Percentiles rank a stretch among this genome's conserved stretches.
phyloP scores from a whole-genome alignment of 2,329 filamentous ascomycete species.

The Diaporthe sp. region DNA sequence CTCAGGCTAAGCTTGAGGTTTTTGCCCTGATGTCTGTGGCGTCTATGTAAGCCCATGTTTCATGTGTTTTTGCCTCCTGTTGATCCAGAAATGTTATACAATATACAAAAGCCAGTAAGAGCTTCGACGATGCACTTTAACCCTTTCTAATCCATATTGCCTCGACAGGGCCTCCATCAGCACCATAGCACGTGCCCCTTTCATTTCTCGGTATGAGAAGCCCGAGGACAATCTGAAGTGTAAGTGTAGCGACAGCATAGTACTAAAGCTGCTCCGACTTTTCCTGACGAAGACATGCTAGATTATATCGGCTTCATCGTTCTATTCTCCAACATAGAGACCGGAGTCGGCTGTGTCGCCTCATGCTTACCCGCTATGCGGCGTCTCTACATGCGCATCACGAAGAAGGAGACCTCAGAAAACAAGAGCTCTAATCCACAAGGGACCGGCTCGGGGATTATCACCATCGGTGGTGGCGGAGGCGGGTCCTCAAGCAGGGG shows the following conservation, averaged over 20 bases:
- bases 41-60: constrained; percentile 44
- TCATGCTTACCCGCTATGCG: constrained; percentile 36
- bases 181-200: constrained; percentile 45
- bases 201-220: constrained; percentile 43
- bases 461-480: constrained; percentile 29
- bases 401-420: neutral
- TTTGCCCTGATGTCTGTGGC: constrained; percentile 45
- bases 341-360: constrained; percentile 36
- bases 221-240: constrained; percentile 42
- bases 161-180: constrained; percentile 44
- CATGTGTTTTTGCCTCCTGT: neutral
- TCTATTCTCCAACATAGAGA: constrained; percentile 45
- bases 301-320: constrained; percentile 45
- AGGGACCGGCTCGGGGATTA: neutral
- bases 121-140: neutral
- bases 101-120: neutral
- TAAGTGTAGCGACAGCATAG: constrained; percentile 25
- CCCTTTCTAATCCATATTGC: neutral
- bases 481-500: neutral
- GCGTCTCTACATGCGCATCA: constrained; percentile 8
- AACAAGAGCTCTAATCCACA: neutral
- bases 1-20: constrained; percentile 42
- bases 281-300: neutral
- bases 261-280: neutral
- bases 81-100: too few relatives aligned